Percentiles rank a stretch among this genome's conserved stretches.
Evolutionary conservation across 1,139 yeast species (phyloP).

Genomic region (Saccharomycopsis crataegensis): DNA sequence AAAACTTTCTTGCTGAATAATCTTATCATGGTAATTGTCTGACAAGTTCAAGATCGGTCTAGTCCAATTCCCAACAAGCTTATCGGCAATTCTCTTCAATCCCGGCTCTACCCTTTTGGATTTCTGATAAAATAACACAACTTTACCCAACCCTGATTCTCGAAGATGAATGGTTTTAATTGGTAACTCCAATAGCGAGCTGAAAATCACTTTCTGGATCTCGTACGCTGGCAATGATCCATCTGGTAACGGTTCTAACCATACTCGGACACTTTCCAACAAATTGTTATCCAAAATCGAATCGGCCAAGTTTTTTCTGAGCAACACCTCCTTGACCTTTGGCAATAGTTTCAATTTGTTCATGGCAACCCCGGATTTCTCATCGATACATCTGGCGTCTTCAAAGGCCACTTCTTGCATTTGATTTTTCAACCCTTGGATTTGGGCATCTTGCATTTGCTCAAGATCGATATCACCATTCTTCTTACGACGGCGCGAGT

Average conservation of each 20-base stretch:
- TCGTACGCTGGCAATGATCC: constrained; percentile 96
- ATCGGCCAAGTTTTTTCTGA: constrained; percentile 82
- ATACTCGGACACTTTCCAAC: constrained; percentile 86
- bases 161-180: constrained; percentile 92
- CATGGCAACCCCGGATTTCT: constrained; percentile 57
- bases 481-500: constrained; percentile 42
- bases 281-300: constrained; percentile 90
- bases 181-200: constrained; percentile 69
- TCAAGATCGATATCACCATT: constrained; percentile 84
- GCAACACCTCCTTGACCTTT: constrained; percentile 66
- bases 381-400: constrained; percentile 79
- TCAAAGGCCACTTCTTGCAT: constrained; percentile 92
- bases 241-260: constrained; percentile 98
- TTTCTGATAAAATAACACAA: constrained; percentile 87
- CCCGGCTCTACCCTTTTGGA: constrained; percentile 83
- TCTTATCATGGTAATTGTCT: constrained; percentile 87
- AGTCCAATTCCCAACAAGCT: constrained; percentile 94
- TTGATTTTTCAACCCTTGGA: constrained; percentile 71
- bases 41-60: constrained; percentile 95
- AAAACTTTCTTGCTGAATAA: constrained; percentile 63
- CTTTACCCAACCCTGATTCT: constrained; percentile 92
- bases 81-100: constrained; percentile 83
- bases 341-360: constrained; percentile 78
- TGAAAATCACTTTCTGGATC: constrained; percentile 81
- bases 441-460: constrained; percentile 88